Percentiles rank a stretch among this genome's conserved stretches.
phyloP scores from a whole-genome alignment of 2,329 filamentous ascomycete genomes.

The Seiridium unicorne region DNA sequence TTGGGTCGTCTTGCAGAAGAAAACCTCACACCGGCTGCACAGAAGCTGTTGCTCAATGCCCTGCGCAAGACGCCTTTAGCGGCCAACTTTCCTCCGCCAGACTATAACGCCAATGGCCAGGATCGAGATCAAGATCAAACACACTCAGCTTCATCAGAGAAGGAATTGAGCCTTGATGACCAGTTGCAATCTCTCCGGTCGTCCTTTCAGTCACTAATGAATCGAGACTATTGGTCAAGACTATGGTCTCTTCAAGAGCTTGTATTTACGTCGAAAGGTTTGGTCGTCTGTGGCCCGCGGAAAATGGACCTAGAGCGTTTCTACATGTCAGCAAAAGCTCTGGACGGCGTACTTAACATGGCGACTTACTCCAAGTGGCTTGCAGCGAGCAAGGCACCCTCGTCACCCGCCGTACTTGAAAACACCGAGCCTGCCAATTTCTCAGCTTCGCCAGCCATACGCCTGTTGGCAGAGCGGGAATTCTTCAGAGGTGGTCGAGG shows the following conservation, averaged over 20 bases:
- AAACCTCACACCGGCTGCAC: constrained; percentile 13
- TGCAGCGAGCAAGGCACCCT: constrained; percentile 8
- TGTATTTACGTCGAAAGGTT: constrained; percentile 13
- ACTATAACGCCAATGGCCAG: not conserved
- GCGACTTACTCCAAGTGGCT: constrained; percentile 20
- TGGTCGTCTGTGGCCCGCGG: constrained; percentile 16
- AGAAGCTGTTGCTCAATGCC: constrained; percentile 1
- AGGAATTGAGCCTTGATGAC: constrained; percentile 9
- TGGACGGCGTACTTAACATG: constrained; percentile 21
- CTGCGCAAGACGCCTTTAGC: not conserved
- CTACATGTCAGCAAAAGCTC: constrained; percentile 14
- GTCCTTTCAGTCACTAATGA: constrained; percentile 17
- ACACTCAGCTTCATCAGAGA: not conserved
- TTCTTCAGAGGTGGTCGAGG: constrained; percentile 7
- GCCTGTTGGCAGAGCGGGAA: constrained; percentile 13
- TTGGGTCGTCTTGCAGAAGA: constrained; percentile 16
- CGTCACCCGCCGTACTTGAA: constrained; percentile 3
- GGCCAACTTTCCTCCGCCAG: constrained; percentile 2
- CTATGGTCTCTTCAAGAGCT: constrained; percentile 20
- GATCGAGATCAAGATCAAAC: not conserved
- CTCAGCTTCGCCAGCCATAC: constrained; percentile 16
- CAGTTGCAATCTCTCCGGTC: constrained; percentile 15
- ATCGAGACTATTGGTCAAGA: constrained; percentile 18
- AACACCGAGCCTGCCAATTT: constrained; percentile 18
- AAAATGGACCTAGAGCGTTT: constrained; percentile 17